Percentiles rank a stretch among this genome's conserved stretches.
These are phyloP conservation scores for Nyctanthes arbortristis DNA, from an alignment of 257 asterid species.

Conservation along the genomic window DNA sequence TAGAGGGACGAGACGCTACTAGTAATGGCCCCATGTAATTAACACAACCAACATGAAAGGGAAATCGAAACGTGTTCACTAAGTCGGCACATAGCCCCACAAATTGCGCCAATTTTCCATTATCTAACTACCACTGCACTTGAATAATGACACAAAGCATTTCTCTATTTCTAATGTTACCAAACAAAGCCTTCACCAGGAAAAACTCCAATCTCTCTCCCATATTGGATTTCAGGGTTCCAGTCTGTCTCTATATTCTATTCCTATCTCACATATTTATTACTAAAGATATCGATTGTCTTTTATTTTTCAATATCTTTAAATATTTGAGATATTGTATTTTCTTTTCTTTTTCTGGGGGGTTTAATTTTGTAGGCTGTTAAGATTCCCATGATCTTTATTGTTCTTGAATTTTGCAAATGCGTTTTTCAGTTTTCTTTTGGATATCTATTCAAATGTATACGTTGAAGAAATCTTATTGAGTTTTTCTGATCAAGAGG, in stretches of 20 bases:
- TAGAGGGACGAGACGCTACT: too few species aligned
- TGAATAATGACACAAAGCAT: background rate
- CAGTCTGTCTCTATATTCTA: background rate
- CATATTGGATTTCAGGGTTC: constrained; percentile 9
- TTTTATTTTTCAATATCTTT: background rate
- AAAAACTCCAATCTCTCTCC: constrained; percentile 23
- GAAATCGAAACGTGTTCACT: background rate
- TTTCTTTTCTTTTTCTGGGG: background rate
- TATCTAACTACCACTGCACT: background rate
- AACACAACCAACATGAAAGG: background rate
- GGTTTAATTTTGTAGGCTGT: background rate
- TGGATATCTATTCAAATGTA: constrained; percentile 5
- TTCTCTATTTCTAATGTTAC: background rate
- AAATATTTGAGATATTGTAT: background rate
- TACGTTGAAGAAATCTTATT: background rate
- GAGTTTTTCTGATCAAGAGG: constrained; percentile 18
- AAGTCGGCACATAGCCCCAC: constrained; percentile 1
- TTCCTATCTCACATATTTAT: background rate
- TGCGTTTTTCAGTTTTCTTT: background rate
- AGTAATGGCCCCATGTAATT: too few species aligned
- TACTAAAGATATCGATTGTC: background rate
- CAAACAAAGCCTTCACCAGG: constrained; percentile 29
- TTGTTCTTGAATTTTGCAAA: background rate
- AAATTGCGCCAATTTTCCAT: constrained; percentile 2
- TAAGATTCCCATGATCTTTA: background rate